Evolutionary conservation across 352 stramenopile species (phyloP), one percentile per base, ranked within the genome.

Genomic region (Phytopythium ostracodes): DNA sequence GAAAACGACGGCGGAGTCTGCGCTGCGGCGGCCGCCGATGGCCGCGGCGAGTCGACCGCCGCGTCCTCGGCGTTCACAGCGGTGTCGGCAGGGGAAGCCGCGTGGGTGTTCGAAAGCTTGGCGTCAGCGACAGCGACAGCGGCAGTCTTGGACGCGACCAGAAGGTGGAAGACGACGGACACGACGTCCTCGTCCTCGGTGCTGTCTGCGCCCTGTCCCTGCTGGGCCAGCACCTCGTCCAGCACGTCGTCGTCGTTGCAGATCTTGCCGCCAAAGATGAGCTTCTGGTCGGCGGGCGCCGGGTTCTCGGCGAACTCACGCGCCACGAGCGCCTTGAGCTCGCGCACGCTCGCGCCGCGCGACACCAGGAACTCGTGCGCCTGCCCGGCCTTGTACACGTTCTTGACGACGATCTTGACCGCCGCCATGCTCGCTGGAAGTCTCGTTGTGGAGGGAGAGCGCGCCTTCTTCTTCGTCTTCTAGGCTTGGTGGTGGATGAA

Each of bases 201-300:
- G 15, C 81, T 72, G 17, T 72, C 68, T 7, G 18, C 42, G 7
- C 75, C 66, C 25, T 63, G 68, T 47, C 65, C 70, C 59, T 87
- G 75, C 56, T 78, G 65, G 35, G 63, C 60, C 40, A 89, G 66
- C 42, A 89, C 61, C 27, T 68, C 70, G 15, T 61, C 63, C 31
- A 95, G 71, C 53, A 64, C 63, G 56, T 89, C 68, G 22, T 67
- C 61, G 62, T 95, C 83, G 31, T 70, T 64, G 72, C 86, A 95
- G 63, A 95, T 88, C 73, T 95, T 93, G 69, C 87, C 87, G 38
- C 84, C 87, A 38, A 95, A 95, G 50, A 95, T 95, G 62, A 95
- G 76, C 50, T 92, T 91, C 69, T 95, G 87, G 52, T 81, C 65
- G 49, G 72, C 67, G 0, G 83, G 70, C 29, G 67, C 27, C 15